These are phyloP conservation scores for Kwoniella bestiolae DNA, from an alignment of 768 basidiomycete species.

Conservation along the genomic window DNA sequence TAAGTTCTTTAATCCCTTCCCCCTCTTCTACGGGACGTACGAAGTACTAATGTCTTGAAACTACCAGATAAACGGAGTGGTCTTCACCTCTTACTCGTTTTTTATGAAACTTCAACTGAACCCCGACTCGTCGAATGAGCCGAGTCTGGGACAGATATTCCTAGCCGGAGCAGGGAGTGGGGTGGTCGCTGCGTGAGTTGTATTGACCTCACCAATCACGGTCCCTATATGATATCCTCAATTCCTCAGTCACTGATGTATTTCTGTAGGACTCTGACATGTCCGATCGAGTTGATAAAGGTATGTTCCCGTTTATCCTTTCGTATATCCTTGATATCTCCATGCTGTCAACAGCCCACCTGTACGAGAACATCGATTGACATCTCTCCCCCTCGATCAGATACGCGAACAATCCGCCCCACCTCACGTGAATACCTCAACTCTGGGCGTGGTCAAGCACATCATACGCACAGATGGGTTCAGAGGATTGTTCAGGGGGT, in stretches of 20 bases:
- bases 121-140: conserved; percentile 54
- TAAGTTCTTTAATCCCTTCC: too few relatives aligned
- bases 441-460: conserved; percentile 63
- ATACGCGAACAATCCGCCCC: conserved; percentile 57
- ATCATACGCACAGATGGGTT: conserved; percentile 67
- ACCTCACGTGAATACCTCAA: conserved; percentile 53
- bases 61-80: conserved; percentile 73
- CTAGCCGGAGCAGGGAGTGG: conserved; percentile 82
- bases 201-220: neutral
- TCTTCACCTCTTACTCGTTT: conserved; percentile 83
- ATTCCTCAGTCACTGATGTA: neutral
- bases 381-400: conserved; percentile 51
- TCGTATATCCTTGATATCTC: too few relatives aligned
- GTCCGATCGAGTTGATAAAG: conserved; percentile 86
- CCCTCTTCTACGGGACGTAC: too few relatives aligned
- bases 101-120: conserved; percentile 72
- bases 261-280: conserved; percentile 68
- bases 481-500: conserved; percentile 75
- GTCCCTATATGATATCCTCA: neutral
- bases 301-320: conserved; percentile 61
- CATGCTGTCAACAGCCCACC: too few relatives aligned
- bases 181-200: conserved; percentile 73
- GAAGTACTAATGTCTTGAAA: too few relatives aligned
- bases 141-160: conserved; percentile 72
- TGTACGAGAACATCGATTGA: too few relatives aligned